These are phyloP conservation scores for Globisporangium solare DNA, from an alignment of 352 stramenopile species.

Conservation along the genomic window DNA sequence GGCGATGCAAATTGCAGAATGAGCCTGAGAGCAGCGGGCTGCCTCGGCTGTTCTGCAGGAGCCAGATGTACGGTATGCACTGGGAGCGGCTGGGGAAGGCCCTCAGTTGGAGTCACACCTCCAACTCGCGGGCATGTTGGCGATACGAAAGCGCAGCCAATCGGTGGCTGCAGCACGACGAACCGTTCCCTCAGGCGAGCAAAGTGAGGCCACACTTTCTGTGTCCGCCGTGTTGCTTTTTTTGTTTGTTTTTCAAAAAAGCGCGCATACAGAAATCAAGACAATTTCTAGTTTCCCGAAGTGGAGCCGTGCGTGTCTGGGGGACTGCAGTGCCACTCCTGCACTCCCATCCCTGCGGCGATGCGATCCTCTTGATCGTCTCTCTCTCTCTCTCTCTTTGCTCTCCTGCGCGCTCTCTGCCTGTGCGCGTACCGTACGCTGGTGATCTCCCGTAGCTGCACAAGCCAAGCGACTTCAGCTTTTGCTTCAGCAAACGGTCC, in stretches of 20 bases:
- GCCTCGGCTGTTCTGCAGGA: conserved; percentile 6
- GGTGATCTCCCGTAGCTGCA: no score
- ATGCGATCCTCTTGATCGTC: no score
- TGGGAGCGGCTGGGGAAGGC: conserved; percentile 4
- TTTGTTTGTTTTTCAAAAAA: not conserved
- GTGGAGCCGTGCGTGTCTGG: not conserved
- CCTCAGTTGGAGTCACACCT: no score
- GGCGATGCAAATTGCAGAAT: conserved; percentile 13
- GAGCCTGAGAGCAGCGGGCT: not conserved
- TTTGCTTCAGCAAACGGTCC: no score
- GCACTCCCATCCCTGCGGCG: not conserved
- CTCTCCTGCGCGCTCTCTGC: no score
- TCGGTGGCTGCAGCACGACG: conserved; percentile 24
- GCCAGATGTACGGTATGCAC: conserved; percentile 12
- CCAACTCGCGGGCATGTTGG: conserved; percentile 19
- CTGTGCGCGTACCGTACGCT: no score
- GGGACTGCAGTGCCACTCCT: not conserved
- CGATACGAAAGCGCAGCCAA: conserved; percentile 13
- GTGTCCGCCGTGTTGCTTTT: conserved; percentile 4
- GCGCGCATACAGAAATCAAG: conserved; percentile 1
- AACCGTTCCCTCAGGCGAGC: conserved; percentile 5
- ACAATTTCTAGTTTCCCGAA: conserved; percentile 4
- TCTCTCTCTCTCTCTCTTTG: not conserved
- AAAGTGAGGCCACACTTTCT: not conserved
- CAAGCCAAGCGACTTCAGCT: no score